Base-by-base conservation (phyloP, 441 rosid species). In the Francoa sonchifolia region DNA sequence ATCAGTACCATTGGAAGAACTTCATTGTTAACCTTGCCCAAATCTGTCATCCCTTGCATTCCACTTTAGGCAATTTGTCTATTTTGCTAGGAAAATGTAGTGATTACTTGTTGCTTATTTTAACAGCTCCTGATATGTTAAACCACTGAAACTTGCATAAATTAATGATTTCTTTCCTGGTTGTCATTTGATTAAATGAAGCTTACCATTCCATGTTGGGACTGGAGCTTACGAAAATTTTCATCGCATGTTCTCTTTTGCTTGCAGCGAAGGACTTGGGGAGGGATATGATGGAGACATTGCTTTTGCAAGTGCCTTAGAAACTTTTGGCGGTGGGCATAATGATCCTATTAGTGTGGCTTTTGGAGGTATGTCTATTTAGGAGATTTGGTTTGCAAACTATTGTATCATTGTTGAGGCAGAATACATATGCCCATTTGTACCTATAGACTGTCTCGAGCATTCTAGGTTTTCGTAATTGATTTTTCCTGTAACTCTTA, bases 201-300 rank as follows among this genome's bases (percentile, higher is more conserved):
- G n/a, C n/a, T n/a, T n/a, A n/a, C n/a, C n/a, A n/a, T n/a, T n/a
- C n/a, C n/a, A n/a, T n/a, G n/a, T n/a, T n/a, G 13, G 14, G 13
- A 8, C 43, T 33, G 49, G 45, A 25, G 38, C 38, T 38, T 34
- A 34, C 30, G 35, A 45, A 48, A 23, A 40, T 20, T 52, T 33
- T 31, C 11, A 48, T 18, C 29, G 17, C 26, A 19, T 61, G 8
- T 41, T 64, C 54, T 36, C 50, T 25, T 50, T 48, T 36, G 36
- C 39, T 61, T 69, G 63, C 72, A 93, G 99, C 51, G 99, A 93
- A 74, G 99, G 97, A 50, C 82, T 88, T 45, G 97, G 99, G 15
- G 99, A 93, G 75, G 99, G 85, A 50, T 93, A 93, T 64, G 97
- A 93, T 57, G 93, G 78, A 42, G 99, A 93, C 64, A 84, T 93